Evolutionary conservation across 2,329 filamentous ascomycete species (phyloP).

Genomic region (Pseudogymnoascus sp.): DNA sequence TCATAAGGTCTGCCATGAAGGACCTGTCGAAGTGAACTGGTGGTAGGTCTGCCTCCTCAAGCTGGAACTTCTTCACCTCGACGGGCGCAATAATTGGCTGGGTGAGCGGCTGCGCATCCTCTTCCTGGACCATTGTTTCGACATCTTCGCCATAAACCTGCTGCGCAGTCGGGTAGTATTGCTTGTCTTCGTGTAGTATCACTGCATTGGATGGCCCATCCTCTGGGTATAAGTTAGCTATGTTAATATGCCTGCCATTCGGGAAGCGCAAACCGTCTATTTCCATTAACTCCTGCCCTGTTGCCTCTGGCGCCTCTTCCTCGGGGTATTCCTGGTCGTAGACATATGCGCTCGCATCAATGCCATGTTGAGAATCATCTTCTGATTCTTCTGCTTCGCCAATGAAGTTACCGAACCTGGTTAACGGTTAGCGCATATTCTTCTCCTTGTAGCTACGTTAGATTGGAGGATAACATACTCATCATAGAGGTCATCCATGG

Average conservation of each 20-base stretch:
- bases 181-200: constrained; percentile 97
- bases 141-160: constrained; percentile 93
- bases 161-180: constrained; percentile 97
- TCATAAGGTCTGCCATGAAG: constrained; percentile 95
- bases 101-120: constrained; percentile 87
- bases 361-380: constrained; percentile 71
- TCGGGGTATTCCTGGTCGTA: constrained; percentile 70
- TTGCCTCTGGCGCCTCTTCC: constrained; percentile 51
- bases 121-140: constrained; percentile 91
- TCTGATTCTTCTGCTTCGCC: constrained; percentile 87
- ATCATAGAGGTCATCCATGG: constrained; percentile 95
- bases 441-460: background rate
- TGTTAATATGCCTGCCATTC: background rate
- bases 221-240: constrained; percentile 39
- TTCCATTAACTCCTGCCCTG: constrained; percentile 86
- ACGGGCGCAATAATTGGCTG: constrained; percentile 91
- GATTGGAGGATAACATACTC: constrained; percentile 51
- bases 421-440: constrained; percentile 17
- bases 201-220: constrained; percentile 91
- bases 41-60: constrained; percentile 86
- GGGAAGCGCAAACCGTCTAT: constrained; percentile 57
- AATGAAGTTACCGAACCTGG: constrained; percentile 95
- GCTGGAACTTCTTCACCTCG: constrained; percentile 90
- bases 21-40: constrained; percentile 78
- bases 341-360: constrained; percentile 67